These are phyloP conservation scores for Arthrobotrys iridis DNA, from an alignment of 2,329 filamentous ascomycete species.

Conservation along the genomic window DNA sequence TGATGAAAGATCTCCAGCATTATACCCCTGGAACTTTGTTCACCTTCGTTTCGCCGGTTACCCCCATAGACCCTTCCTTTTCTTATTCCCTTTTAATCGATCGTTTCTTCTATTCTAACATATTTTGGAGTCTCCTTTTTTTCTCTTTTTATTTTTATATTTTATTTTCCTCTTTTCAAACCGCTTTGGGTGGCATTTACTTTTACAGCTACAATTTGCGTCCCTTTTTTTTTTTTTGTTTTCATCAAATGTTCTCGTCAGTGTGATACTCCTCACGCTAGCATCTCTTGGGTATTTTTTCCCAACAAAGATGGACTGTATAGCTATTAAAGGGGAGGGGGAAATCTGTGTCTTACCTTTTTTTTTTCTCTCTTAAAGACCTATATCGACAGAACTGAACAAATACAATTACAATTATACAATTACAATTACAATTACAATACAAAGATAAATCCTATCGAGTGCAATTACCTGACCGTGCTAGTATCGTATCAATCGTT, in stretches of 20 bases:
- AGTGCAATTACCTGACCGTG: not conserved
- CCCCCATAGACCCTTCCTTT: constrained; percentile 57
- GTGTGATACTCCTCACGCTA: constrained; percentile 58
- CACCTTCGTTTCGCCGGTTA: constrained; percentile 55
- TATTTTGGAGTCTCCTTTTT: constrained; percentile 32
- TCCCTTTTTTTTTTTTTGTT: constrained; percentile 8
- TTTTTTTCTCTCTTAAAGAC: constrained; percentile 5
- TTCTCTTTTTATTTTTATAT: not conserved
- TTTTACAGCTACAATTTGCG: constrained; percentile 13
- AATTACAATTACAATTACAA: not conserved
- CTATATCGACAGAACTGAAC: constrained; percentile 51
- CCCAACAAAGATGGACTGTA: constrained; percentile 36
- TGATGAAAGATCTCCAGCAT: constrained; percentile 52
- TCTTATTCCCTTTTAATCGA: constrained; percentile 46
- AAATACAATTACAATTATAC: constrained; percentile 12
- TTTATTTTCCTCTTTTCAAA: constrained; percentile 31
- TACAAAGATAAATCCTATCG: too few species aligned
- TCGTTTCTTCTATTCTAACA: constrained; percentile 12
- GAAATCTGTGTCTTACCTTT: constrained; percentile 47
- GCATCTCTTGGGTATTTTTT: constrained; percentile 50
- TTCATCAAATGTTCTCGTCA: constrained; percentile 38
- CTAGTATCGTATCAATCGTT: too few species aligned
- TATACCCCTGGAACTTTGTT: constrained; percentile 53
- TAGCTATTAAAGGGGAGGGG: not conserved
- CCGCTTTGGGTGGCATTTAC: constrained; percentile 50